Evolutionary conservation across 371 early-diverging fungal genomes (phyloP).

Genomic region (Parasitella parasitica): DNA sequence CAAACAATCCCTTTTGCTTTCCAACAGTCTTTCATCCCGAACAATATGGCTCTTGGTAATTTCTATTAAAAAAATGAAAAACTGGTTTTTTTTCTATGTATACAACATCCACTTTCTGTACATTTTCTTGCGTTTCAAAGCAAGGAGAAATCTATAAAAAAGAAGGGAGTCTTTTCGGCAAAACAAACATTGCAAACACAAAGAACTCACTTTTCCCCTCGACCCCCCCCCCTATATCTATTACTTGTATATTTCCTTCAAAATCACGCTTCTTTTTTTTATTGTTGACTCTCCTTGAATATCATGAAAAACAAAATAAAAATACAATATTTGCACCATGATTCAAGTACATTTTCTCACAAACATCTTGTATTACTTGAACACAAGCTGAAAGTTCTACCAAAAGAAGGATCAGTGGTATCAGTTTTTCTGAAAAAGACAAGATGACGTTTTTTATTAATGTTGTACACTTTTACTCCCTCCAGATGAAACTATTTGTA

Average conservation of each 20-base stretch:
- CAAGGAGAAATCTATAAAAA: neutral
- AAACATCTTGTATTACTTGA: neutral
- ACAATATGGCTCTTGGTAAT: constrained; percentile 2
- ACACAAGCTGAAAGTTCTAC: neutral
- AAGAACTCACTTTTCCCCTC: neutral
- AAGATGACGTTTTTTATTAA: neutral
- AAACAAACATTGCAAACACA: neutral
- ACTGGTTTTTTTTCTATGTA: constrained; percentile 11
- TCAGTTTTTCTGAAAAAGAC: neutral
- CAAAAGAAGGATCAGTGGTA: neutral
- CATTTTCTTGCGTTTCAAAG: constrained; percentile 1
- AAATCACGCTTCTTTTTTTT: neutral
- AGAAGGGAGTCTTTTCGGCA: neutral
- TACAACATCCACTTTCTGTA: neutral
- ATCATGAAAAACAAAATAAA: constrained; percentile 1
- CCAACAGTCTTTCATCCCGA: neutral
- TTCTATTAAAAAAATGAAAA: constrained; percentile 8
- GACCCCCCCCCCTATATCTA: neutral
- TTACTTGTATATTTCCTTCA: neutral
- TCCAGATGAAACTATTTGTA: neutral
- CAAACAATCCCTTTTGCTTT: neutral
- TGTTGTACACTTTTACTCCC: neutral
- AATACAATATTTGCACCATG: neutral
- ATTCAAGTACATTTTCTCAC: neutral
- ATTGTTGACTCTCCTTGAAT: neutral